Conservation (phyloP, 208 protist species). For the Leptomonas seymouri region DNA sequence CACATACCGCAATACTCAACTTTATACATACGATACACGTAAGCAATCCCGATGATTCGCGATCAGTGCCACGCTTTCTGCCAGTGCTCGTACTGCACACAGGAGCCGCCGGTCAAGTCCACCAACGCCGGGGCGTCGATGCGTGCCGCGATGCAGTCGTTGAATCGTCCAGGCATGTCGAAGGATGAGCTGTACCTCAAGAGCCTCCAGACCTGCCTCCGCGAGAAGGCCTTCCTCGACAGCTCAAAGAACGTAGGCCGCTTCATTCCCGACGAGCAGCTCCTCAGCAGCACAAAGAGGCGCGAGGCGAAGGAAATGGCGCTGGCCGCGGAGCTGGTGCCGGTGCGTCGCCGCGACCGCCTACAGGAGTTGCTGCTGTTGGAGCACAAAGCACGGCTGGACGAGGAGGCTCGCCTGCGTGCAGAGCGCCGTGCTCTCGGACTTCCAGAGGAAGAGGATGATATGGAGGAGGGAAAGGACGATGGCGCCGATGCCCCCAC, state of each 20-base stretch:
- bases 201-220: conserved; percentile 62
- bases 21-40: not conserved
- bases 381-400: conserved; percentile 77
- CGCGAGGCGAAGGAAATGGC: conserved; percentile 68
- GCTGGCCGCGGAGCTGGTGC: conserved; percentile 57
- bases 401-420: conserved; percentile 59
- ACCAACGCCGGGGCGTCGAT: conserved; percentile 29
- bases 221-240: conserved; percentile 51
- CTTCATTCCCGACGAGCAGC: conserved; percentile 85
- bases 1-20: too few relatives aligned
- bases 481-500: conserved; percentile 21
- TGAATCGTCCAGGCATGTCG: conserved; percentile 39
- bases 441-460: conserved; percentile 44
- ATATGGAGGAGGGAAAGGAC: conserved; percentile 11
- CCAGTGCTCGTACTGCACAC: conserved; percentile 76
- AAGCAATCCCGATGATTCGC: conserved; percentile 55
- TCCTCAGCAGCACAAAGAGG: conserved; percentile 74
- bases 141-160: conserved; percentile 40
- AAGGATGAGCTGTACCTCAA: conserved; percentile 82
- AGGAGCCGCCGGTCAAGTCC: conserved; percentile 34
- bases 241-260: conserved; percentile 72
- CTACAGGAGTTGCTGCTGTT: conserved; percentile 88
- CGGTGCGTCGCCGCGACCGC: conserved; percentile 85
- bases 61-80: conserved; percentile 83
- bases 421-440: conserved; percentile 58